Evolutionary conservation across 2,329 filamentous ascomycete genomes (phyloP).

Genomic region (Tolypocladium tropicale): DNA sequence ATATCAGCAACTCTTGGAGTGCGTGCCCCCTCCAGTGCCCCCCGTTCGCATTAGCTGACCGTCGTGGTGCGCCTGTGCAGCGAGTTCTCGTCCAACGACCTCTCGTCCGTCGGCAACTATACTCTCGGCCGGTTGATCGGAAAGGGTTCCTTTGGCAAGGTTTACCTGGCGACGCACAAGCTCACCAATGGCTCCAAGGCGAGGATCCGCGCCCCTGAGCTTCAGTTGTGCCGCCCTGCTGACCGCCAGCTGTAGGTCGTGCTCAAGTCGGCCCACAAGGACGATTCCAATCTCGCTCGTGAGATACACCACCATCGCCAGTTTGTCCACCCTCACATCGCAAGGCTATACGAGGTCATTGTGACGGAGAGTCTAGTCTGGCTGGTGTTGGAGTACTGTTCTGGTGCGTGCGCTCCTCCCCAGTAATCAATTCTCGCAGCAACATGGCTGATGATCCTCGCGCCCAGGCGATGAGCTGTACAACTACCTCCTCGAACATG

Average conservation of each 20-base stretch:
- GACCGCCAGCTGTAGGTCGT: conserved; percentile 58
- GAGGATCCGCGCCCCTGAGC: background rate
- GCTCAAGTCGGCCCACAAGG: conserved; percentile 94
- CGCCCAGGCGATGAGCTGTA: conserved; percentile 82
- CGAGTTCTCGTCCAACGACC: conserved; percentile 87
- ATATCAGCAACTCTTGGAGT: conserved; percentile 94
- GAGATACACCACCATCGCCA: conserved; percentile 98
- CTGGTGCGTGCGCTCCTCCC: conserved; percentile 46
- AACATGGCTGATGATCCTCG: conserved; percentile 13
- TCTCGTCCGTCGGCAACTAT: conserved; percentile 92
- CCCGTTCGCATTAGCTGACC: background rate
- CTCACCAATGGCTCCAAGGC: conserved; percentile 98
- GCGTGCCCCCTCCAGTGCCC: conserved; percentile 31
- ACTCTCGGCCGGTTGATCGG: conserved; percentile 84
- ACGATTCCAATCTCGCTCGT: conserved; percentile 87
- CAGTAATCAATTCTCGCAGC: background rate
- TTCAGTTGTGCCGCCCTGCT: conserved; percentile 12
- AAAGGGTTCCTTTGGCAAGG: conserved; percentile 96
- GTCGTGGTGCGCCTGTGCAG: conserved; percentile 39
- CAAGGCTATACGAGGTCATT: conserved; percentile 93
- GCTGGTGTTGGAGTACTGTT: conserved; percentile 94
- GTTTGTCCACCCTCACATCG: conserved; percentile 95
- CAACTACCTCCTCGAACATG: conserved; percentile 84
- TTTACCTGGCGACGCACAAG: conserved; percentile 92
- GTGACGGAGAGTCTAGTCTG: conserved; percentile 92